Percentiles rank a stretch among this genome's conserved stretches.
Conservation (phyloP, 345 rosid species). For the Boechera divaricarpa region DNA sequence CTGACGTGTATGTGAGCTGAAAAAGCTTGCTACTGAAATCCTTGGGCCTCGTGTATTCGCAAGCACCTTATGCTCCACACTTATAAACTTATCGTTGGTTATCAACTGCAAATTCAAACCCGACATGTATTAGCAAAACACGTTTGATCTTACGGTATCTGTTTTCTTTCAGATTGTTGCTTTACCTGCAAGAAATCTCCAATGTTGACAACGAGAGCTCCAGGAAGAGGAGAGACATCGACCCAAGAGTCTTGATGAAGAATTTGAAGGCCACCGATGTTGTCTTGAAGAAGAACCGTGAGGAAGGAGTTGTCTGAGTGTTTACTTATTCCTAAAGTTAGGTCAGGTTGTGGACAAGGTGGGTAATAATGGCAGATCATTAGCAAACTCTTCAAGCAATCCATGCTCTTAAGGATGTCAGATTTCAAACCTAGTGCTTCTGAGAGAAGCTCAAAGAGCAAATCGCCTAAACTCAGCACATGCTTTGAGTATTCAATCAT, state of each 20-base stretch:
- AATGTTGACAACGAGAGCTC: conserved; percentile 4
- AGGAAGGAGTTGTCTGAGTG: conserved; percentile 45
- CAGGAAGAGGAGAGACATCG: conserved; percentile 14
- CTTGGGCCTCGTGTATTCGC: conserved; percentile 46
- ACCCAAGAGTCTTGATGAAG: conserved; percentile 37
- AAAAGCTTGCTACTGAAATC: conserved; percentile 57
- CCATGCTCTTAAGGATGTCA: conserved; percentile 45
- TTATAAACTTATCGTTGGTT: conserved; percentile 52
- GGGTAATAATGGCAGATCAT: conserved; percentile 49
- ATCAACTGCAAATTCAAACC: conserved; percentile 43
- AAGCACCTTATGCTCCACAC: conserved; percentile 49
- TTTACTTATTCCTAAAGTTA: conserved; percentile 40
- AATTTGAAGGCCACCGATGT: conserved; percentile 51
- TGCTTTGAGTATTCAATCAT: conserved; percentile 48
- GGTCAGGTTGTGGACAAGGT: conserved; percentile 54
- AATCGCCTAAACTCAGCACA: conserved; percentile 46
- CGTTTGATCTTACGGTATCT: not conserved
- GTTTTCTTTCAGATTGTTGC: not conserved
- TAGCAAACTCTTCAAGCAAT: conserved; percentile 38
- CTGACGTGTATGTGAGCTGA: conserved; percentile 20
- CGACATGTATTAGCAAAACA: not conserved
- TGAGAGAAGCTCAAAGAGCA: conserved; percentile 48
- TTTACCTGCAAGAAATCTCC: conserved; percentile 29
- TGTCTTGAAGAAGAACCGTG: conserved; percentile 50
- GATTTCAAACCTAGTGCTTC: conserved; percentile 54